Evolutionary conservation across 352 stramenopile species (phyloP), one percentile per base, ranked within the genome.

Genomic region (Pythium monospermum): DNA sequence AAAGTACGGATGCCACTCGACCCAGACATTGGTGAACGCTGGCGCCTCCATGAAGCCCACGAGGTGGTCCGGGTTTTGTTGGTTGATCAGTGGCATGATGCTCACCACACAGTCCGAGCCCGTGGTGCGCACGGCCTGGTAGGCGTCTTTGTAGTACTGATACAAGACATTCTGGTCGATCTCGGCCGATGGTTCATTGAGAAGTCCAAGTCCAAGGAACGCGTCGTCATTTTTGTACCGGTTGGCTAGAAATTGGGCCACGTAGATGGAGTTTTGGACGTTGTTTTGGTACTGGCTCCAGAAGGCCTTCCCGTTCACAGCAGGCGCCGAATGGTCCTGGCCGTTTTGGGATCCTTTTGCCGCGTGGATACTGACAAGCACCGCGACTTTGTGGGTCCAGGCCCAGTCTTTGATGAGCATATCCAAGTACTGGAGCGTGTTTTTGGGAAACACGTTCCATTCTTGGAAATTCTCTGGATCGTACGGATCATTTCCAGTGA

Each of bases 321-420:
- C 8, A 0, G 74, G 71, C 6, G 74, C 80, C 39, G 71, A 85
- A 53, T 88, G 58, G 54, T 91, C 74, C 1, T 53, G 55, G 39
- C 79, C 79, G 45, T 87, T 91, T 56, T 91, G 80, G 0, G 75
- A 86, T 0, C 76, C 80, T 40, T 86, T 82, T 27, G 75, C 75
- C 6, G 57, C 66, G 58, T 83, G 72, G 22, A 80, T 68, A 38
- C 61, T 74, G 38, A 78, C 49, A 15, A 78, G 28, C 22, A 75
- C 69, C 1, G 69, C 56, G 22, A 78, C 36, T 50, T 78, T 73
- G 51, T 69, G 32, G 36, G 55, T 64, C 12, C 44, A 40, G 19
- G 60, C 68, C 68, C 68, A 76, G 19, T 71, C 49, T 23, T 48
- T 25, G 56, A 76, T 56, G 12, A 71, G 53, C 54, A 35, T 36